A percentile compares a stretch with the other conserved stretches of the same genome.
phyloP scores from a whole-genome alignment of 805 yeast species.

The Monosporozyma solicola region DNA sequence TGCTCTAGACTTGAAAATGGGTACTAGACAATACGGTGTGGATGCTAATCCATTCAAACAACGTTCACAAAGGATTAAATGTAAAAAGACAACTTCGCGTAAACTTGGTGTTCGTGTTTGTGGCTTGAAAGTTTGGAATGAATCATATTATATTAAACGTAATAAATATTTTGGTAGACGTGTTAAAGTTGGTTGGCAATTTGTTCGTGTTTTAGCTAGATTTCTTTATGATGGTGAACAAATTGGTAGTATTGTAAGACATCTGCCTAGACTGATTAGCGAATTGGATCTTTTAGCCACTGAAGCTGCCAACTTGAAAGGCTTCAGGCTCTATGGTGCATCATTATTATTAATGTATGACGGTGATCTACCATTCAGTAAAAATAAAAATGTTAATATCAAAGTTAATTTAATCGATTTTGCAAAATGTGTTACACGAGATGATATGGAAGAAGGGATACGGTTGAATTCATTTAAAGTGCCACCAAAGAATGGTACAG shows the following conservation, averaged over 20 bases:
- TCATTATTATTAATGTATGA: constrained; percentile 86
- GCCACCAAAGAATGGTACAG: constrained; percentile 60
- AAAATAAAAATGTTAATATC: constrained; percentile 19
- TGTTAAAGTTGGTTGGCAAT: constrained; percentile 61
- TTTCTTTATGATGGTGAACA: constrained; percentile 71
- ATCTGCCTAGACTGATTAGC: constrained; percentile 57
- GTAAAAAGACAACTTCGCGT: constrained; percentile 71
- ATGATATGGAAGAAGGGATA: constrained; percentile 34
- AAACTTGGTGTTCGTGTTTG: constrained; percentile 85
- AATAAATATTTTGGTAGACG: constrained; percentile 92
- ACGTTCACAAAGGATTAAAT: constrained; percentile 71
- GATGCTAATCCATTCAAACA: constrained; percentile 71
- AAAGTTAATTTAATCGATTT: constrained; percentile 83
- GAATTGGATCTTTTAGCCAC: constrained; percentile 50
- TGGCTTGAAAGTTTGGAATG: constrained; percentile 84
- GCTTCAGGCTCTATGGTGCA: constrained; percentile 88
- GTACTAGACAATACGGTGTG: constrained; percentile 96
- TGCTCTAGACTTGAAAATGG: constrained; percentile 94
- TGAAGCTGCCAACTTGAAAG: constrained; percentile 48
- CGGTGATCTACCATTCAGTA: constrained; percentile 31
- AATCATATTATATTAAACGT: constrained; percentile 46
- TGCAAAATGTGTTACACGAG: constrained; percentile 81
- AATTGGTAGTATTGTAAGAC: constrained; percentile 48
- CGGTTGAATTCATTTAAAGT: constrained; percentile 35
- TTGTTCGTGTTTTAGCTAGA: constrained; percentile 63